phyloP scores from a whole-genome alignment of 805 yeast genomes.

The Ogataea corticis region DNA sequence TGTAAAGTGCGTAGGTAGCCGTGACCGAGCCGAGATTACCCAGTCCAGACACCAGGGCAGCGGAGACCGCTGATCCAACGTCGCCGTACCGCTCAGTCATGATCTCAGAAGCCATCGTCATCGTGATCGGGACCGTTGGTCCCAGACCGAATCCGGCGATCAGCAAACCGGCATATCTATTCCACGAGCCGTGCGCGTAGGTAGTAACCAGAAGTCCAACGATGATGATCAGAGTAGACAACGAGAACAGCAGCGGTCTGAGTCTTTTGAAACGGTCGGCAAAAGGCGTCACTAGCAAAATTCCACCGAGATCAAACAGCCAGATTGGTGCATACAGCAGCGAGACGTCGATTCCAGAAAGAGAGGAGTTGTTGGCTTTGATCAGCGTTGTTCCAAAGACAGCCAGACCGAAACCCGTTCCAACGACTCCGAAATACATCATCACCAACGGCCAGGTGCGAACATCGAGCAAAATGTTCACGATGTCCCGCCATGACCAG shows the following conservation, averaged over 20 bases:
- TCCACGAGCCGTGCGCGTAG: conserved; percentile 73
- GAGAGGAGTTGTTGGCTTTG: conserved; percentile 57
- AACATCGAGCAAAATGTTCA: conserved; percentile 54
- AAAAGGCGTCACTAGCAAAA: conserved; percentile 72
- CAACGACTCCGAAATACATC: conserved; percentile 93
- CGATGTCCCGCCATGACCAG: conserved; percentile 66
- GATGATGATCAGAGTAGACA: conserved; percentile 66
- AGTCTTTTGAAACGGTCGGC: conserved; percentile 65
- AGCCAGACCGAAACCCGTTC: conserved; percentile 85
- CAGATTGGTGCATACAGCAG: conserved; percentile 86
- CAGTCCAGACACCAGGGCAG: conserved; percentile 82
- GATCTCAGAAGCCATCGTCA: conserved; percentile 81
- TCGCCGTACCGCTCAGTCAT: conserved; percentile 74
- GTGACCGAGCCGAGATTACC: conserved; percentile 87
- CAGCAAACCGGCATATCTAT: conserved; percentile 74
- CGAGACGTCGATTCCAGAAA: conserved; percentile 68
- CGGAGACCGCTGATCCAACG: conserved; percentile 78
- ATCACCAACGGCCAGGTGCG: conserved; percentile 78
- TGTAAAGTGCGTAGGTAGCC: conserved; percentile 81
- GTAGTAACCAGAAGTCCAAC: conserved; percentile 76
- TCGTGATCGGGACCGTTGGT: conserved; percentile 85
- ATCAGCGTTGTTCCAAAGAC: conserved; percentile 83
- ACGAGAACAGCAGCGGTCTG: conserved; percentile 63
- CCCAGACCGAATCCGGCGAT: conserved; percentile 88
- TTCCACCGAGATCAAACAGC: conserved; percentile 80